Base-by-base conservation (phyloP, 1,139 yeast genomes). In the Kluyveromyces sp. region DNA sequence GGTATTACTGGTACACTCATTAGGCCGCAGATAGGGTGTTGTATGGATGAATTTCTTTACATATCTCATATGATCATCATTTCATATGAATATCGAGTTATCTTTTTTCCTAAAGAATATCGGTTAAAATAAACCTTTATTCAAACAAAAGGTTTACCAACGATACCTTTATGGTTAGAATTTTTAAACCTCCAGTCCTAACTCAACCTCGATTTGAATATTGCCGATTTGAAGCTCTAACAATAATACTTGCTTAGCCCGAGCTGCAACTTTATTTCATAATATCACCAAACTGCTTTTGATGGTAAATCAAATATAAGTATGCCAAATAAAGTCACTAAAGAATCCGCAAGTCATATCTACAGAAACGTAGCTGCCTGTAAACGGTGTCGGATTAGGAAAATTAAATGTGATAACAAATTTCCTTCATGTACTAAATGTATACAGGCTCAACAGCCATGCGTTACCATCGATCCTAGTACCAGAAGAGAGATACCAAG, bases 401-500 rank as follows among this genome's bases (percentile, higher is more conserved):
- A 89, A 65, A 78, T 87, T 47, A 80, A 81, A 58, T 89, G 97
- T 67, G 95, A 89, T 55, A 90, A 83, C 53, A 78, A 78, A 54
- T 83, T 85, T 62, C 96, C 96, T 1, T 77, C 79, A 45, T 89
- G 97, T 61, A 69, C 78, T 10, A 75, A 78, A 39, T 88, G 96
- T 65, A 72, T 70, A 29, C 80, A 78, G 55, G 82, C 84, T 21
- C 77, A 79, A 4, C 81, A 71, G 3, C 85, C 83, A 21, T 88
- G 96, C 65, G 80, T 87, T 25, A 89, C 95, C 0, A 65, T 86
- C 8, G 96, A 89, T 61, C 88, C 95, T 0, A 88, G 88, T 3
- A 85, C 96, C 0, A 95, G 96, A 0, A 69, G 95, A 48, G 89
- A 84, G 53, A 78, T 88, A 1, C 95, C 96, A 0, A 68, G 97